Evolutionary conservation across 108 stramenopile genomes (phyloP), one percentile per base, ranked within the genome.

Genomic region (Cyclotella baltica): DNA sequence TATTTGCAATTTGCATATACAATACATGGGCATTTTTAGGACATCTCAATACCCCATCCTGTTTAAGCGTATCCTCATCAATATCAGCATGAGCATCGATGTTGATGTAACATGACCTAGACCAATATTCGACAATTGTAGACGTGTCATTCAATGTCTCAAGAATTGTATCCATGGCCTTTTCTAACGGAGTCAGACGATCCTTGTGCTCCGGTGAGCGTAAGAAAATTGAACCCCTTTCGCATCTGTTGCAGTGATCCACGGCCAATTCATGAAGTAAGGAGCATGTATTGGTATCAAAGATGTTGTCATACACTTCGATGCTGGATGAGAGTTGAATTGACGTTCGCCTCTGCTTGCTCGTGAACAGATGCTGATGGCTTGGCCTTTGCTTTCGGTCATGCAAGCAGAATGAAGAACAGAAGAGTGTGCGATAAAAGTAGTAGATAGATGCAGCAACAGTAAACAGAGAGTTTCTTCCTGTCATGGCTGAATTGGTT

Each of bases 21-120:
- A 89, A 51, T 5, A 89, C 86, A 70, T 89, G 88, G 11, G 78
- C 86, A 38, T 51, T 43, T 22, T 36, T 68, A 1, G 88, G 88
- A 73, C 79, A 89, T 27, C 85, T 62, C n/a, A 81, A 9, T 29
- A 64, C 29, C 20, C 75, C 86, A 38, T 86, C 88, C 16, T 79
- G 47, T 64, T 86, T 84, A 40, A 87, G 72, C 11, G 75, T 62
- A 34, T 63, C 67, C 62, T 90, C 89, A 53, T 90, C 89, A 40
- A 90, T 83, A 70, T 90, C 89, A 4, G 86, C 76, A 70, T 90
- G 89, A 30, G 81, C 87, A 68, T 90, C 89, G n/a, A 90, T 72
- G 63, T 90, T 85, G 15, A 90, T 70, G 58, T 88, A 83, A 20
- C 81, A 80, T 19, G 81, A 37, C 9, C 89, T 70, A 47, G 84